Conservation (phyloP, 2,329 filamentous ascomycete species). For the Paecilomyces variotii region DNA sequence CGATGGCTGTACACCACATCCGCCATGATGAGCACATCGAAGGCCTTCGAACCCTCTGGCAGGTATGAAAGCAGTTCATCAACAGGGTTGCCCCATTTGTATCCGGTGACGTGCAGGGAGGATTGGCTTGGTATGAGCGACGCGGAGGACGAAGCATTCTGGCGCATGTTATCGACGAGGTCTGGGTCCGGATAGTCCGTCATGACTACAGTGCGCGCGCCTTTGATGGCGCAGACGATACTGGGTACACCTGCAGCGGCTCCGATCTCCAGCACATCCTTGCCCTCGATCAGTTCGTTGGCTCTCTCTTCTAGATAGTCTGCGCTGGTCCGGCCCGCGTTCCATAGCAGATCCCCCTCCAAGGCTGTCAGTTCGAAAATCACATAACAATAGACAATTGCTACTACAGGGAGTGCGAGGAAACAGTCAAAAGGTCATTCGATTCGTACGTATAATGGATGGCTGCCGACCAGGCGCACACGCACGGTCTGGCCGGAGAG, state of each 20-base stretch:
- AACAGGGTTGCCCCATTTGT: conserved; percentile 71
- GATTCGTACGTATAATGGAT: conserved; percentile 66
- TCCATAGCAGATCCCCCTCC: conserved; percentile 81
- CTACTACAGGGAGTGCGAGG: background rate
- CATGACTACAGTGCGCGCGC: conserved; percentile 62
- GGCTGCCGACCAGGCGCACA: conserved; percentile 75
- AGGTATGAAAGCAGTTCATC: conserved; percentile 53
- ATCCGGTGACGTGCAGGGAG: conserved; percentile 57
- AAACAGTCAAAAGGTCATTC: conserved; percentile 1
- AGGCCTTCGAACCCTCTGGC: conserved; percentile 37
- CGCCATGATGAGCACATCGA: conserved; percentile 77
- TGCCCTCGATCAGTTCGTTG: conserved; percentile 50
- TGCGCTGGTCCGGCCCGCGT: conserved; percentile 71
- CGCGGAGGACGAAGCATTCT: conserved; percentile 59
- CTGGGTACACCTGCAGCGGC: conserved; percentile 80
- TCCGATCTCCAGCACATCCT: conserved; percentile 78
- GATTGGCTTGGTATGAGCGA: conserved; percentile 32
- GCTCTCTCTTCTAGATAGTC: conserved; percentile 67
- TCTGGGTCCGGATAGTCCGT: conserved; percentile 86
- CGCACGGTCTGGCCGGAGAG: conserved; percentile 56
- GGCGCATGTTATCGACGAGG: conserved; percentile 68
- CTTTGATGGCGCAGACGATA: conserved; percentile 65
- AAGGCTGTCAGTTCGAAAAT: conserved; percentile 13
- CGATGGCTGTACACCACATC: conserved; percentile 88
- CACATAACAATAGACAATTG: background rate